These are phyloP conservation scores for Nephelium lappaceum DNA, from an alignment of 345 rosid species.

Conservation along the genomic window DNA sequence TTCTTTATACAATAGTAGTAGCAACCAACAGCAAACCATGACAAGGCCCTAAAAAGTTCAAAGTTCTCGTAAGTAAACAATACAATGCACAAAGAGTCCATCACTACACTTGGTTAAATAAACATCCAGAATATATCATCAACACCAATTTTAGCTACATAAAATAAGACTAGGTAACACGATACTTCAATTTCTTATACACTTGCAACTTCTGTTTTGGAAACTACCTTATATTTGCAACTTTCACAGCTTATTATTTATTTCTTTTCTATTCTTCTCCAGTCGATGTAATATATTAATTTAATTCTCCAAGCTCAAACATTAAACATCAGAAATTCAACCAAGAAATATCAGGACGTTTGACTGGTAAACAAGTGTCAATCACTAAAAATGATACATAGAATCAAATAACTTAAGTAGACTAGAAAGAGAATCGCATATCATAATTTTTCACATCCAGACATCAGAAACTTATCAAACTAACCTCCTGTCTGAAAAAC, in stretches of 20 bases:
- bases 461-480: background rate
- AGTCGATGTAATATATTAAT: background rate
- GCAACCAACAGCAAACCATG: conserved; percentile 93
- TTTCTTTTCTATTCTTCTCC: background rate
- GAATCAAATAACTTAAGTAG: too few species aligned
- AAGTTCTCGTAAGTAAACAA: conserved; percentile 13
- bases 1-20: conserved; percentile 84
- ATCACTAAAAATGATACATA: too few species aligned
- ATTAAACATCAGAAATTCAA: background rate
- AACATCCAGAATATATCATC: background rate
- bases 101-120: too few species aligned
- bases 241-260: background rate
- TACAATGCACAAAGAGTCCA: background rate
- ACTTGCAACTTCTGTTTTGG: background rate
- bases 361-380: background rate
- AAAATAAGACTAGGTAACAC: background rate
- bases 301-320: background rate
- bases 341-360: background rate
- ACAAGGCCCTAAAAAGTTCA: conserved; percentile 70
- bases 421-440: background rate
- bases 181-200: background rate
- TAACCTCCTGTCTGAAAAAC: too few species aligned
- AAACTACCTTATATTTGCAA: background rate
- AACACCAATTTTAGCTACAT: background rate
- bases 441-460: background rate